phyloP scores from a whole-genome alignment of 768 basidiomycete species.

The Chalciporus sphaerocephalus region DNA sequence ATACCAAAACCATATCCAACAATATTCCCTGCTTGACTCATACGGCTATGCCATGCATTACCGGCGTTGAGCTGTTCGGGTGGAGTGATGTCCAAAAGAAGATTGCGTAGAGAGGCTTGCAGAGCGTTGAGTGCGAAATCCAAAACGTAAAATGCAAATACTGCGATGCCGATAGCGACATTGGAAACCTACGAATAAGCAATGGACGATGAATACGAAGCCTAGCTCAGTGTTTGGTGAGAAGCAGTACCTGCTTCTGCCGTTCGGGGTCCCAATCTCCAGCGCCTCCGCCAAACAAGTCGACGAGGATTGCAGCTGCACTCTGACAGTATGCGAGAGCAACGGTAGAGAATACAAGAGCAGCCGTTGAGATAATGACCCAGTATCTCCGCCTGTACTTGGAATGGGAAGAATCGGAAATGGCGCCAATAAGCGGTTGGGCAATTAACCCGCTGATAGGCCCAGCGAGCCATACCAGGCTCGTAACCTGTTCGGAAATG shows the following conservation, averaged over 20 bases:
- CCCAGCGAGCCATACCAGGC: slow-evolving; percentile 92
- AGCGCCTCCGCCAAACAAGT: slow-evolving; percentile 65
- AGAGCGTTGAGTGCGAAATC: slow-evolving; percentile 98
- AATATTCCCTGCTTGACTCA: slow-evolving; percentile 97
- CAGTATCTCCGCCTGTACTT: slow-evolving; percentile 89
- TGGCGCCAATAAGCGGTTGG: slow-evolving; percentile 96
- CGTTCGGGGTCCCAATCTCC: slow-evolving; percentile 87
- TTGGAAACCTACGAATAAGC: slow-evolving; percentile 50
- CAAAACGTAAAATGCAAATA: slow-evolving; percentile 86
- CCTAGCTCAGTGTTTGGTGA: not conserved
- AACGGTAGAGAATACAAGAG: slow-evolving; percentile 74
- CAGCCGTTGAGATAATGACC: slow-evolving; percentile 83
- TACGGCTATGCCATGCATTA: slow-evolving; percentile 97
- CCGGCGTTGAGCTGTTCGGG: slow-evolving; percentile 86
- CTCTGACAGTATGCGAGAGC: slow-evolving; percentile 79
- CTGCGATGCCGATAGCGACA: slow-evolving; percentile 79
- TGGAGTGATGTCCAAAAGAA: slow-evolving; percentile 89
- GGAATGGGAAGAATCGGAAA: slow-evolving; percentile 91
- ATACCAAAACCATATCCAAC: slow-evolving; percentile 88
- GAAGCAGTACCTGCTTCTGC: slow-evolving; percentile 48
- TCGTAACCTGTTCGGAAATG: slow-evolving; percentile 84
- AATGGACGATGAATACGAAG: not conserved
- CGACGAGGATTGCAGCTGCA: slow-evolving; percentile 70
- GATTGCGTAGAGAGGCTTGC: slow-evolving; percentile 87
- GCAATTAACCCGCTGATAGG: slow-evolving; percentile 94